Base-by-base conservation (phyloP, 192 early-diverging fungal genomes). In the Spizellomyces punctatus region DNA sequence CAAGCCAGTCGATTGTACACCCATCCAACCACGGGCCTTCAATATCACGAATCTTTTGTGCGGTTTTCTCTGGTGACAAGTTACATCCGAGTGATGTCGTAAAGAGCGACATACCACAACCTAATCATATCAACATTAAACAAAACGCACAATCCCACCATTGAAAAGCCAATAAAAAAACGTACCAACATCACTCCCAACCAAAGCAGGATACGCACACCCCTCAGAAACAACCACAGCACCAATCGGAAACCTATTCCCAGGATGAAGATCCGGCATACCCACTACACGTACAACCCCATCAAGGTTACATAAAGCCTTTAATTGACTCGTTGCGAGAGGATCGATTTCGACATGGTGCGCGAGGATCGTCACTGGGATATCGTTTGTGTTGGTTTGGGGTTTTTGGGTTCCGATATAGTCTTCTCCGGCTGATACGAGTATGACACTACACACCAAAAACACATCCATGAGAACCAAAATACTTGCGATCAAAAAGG, bases 221-320 rank as follows among this genome's bases (percentile, higher is more conserved):
- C 72, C 76, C 60, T 74, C 64, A 0, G 81, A 77, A 22, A 79
- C 69, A 56, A 89, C 89, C 2, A 80, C 77, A 0, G 83, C 85
- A 36, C 88, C 82, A 42, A 83, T 69, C 22, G 82, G 82, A 66
- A 55, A 67, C 27, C 70, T 27, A 48, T 55, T 78, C 69, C 85
- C 85, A 45, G 76, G 74, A 63, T 88, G 86, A 19, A 88, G 74
- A 64, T 88, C 86, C 0, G 86, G 85, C 72, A 86, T 85, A 41
- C 76, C 76, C 10, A 62, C 62, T 3, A 58, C 63, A 8, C 10
- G 47, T 6, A 21, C 14, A 3, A 77, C 46, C 41, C 64, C 55
- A 16, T 76, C 71, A 6, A 88, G 63, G 56, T 64, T 78, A 10
- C 81, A 74, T 1, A 82, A 81, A 17, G 63, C 56, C 46, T 85